These are phyloP conservation scores for Funneliformis caledonium DNA, from an alignment of 371 early-diverging fungal genomes.

Conservation along the genomic window DNA sequence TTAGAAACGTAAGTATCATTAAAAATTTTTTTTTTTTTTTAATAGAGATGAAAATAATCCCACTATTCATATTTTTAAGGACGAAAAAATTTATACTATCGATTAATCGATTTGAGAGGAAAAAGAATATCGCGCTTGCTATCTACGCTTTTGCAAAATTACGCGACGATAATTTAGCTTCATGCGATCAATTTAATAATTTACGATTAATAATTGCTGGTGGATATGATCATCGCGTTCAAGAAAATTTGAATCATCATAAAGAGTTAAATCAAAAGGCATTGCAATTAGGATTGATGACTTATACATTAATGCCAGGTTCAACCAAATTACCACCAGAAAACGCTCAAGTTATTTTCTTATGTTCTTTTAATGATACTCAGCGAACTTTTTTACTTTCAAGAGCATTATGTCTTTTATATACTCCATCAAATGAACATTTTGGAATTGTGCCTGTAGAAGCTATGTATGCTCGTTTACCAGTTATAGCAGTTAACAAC, in stretches of 20 bases:
- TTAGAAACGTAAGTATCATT: slow-evolving; percentile 57
- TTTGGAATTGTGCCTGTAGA: slow-evolving; percentile 97
- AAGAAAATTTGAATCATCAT: slow-evolving; percentile 87
- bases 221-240: slow-evolving; percentile 86
- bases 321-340: slow-evolving; percentile 45
- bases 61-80: slow-evolving; percentile 36
- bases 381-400: slow-evolving; percentile 79
- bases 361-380: slow-evolving; percentile 86
- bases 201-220: slow-evolving; percentile 80
- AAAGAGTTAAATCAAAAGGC: slow-evolving; percentile 71
- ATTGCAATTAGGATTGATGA: slow-evolving; percentile 47
- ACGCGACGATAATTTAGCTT: slow-evolving; percentile 43
- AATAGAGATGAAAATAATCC: background rate
- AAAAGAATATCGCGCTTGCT: slow-evolving; percentile 89
- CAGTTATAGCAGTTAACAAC: slow-evolving; percentile 86
- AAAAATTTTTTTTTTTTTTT: background rate
- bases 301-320: slow-evolving; percentile 53
- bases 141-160: slow-evolving; percentile 74
- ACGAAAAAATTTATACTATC: slow-evolving; percentile 62
- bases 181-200: slow-evolving; percentile 45
- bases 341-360: slow-evolving; percentile 75
- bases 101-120: slow-evolving; percentile 94
- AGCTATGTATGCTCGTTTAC: slow-evolving; percentile 88
- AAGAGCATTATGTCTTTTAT: slow-evolving; percentile 69
- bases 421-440: slow-evolving; percentile 95